These are phyloP conservation scores for Wickerhamiella occidentalis DNA, from an alignment of 805 yeast genomes.

Conservation along the genomic window DNA sequence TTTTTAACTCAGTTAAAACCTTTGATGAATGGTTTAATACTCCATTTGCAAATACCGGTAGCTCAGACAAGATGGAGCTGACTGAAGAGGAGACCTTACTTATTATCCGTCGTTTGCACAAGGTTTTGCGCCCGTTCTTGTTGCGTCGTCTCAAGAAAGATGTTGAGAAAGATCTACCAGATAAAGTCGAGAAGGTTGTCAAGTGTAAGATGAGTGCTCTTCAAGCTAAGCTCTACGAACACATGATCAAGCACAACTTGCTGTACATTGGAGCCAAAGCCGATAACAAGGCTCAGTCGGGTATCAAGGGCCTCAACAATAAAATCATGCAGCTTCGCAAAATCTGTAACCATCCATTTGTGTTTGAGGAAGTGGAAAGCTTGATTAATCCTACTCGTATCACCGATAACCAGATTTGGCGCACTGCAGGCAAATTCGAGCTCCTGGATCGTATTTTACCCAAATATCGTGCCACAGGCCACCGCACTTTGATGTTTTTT, in stretches of 20 bases:
- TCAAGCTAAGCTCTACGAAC: slow-evolving; percentile 74
- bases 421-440: slow-evolving; percentile 93
- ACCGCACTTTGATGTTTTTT: slow-evolving; percentile 82
- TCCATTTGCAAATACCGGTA: slow-evolving; percentile 95
- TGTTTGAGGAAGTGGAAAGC: slow-evolving; percentile 87
- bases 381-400: slow-evolving; percentile 56
- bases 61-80: slow-evolving; percentile 83
- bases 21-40: slow-evolving; percentile 99
- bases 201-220: slow-evolving; percentile 87
- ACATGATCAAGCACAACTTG: slow-evolving; percentile 77
- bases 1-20: slow-evolving; percentile 90
- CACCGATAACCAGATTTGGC: slow-evolving; percentile 72
- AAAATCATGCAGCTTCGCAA: slow-evolving; percentile 92
- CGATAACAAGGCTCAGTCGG: slow-evolving; percentile 32
- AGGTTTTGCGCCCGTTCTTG: slow-evolving; percentile 86
- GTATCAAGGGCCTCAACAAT: slow-evolving; percentile 79
- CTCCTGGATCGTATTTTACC: slow-evolving; percentile 78
- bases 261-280: slow-evolving; percentile 52
- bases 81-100: slow-evolving; percentile 93
- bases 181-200: slow-evolving; percentile 85
- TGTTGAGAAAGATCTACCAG: slow-evolving; percentile 92
- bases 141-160: slow-evolving; percentile 92
- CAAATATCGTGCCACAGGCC: slow-evolving; percentile 73
- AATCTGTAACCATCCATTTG: slow-evolving; percentile 96
- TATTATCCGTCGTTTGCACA: slow-evolving; percentile 89